These are phyloP conservation scores for Vanrija sp. DNA, from an alignment of 1,284 basidiomycete species.

Conservation along the genomic window DNA sequence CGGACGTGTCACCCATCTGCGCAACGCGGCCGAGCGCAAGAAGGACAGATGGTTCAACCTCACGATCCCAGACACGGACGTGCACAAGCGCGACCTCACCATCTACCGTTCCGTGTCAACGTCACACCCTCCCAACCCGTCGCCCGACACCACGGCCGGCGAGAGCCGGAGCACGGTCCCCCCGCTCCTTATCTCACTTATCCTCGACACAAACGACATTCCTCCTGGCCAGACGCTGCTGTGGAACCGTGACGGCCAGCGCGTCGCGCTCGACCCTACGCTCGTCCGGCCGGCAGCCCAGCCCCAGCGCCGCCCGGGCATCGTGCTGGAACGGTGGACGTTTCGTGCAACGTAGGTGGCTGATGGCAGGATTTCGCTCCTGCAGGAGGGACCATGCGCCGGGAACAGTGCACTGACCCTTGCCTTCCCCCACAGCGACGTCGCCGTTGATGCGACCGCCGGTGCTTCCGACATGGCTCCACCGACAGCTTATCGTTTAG, in stretches of 20 bases:
- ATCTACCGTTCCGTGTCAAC: conserved; percentile 40
- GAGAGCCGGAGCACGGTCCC: conserved; percentile 30
- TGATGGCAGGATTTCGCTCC: neutral
- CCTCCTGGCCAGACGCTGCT: conserved; percentile 39
- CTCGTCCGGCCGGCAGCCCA: conserved; percentile 12
- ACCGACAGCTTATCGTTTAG: conserved; percentile 40
- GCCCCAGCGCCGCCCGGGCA: conserved; percentile 31
- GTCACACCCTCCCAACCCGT: conserved; percentile 12
- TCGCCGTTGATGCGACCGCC: neutral
- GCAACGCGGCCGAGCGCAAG: conserved; percentile 27
- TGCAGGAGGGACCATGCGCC: neutral
- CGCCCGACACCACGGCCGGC: conserved; percentile 6
- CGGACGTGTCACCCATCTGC: conserved; percentile 40
- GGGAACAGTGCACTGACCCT: neutral
- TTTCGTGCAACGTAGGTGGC: conserved; percentile 35
- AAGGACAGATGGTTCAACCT: conserved; percentile 50
- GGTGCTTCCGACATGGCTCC: conserved; percentile 29
- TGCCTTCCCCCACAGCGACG: neutral
- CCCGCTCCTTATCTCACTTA: conserved; percentile 46
- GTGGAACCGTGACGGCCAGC: conserved; percentile 33
- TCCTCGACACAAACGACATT: conserved; percentile 45
- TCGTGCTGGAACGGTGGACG: conserved; percentile 48
- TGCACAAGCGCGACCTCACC: conserved; percentile 41
- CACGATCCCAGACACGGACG: conserved; percentile 39
- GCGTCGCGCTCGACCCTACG: conserved; percentile 27